phyloP scores from a whole-genome alignment of 2,329 filamentous ascomycete species.

The Epichloe baconii region DNA sequence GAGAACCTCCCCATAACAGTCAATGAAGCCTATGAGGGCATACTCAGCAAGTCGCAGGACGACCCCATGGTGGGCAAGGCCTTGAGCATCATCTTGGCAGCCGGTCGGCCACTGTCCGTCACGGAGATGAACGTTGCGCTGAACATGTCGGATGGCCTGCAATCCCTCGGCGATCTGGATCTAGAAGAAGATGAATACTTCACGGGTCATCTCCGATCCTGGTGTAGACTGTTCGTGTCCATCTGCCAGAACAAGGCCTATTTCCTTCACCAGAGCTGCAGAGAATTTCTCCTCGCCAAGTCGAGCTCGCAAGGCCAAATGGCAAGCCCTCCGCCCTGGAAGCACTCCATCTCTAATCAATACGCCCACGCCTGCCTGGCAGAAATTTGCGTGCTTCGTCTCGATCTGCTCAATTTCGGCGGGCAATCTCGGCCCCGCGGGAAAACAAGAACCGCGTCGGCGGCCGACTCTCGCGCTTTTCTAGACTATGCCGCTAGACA shows the following conservation, averaged over 20 bases:
- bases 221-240: not conserved
- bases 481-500: not conserved
- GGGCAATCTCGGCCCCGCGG: not conserved
- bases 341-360: no score
- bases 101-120: no score
- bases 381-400: not conserved
- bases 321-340: no score
- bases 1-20: no score
- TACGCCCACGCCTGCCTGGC: not conserved
- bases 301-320: no score
- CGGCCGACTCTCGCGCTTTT: not conserved
- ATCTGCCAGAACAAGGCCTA: not conserved
- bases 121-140: not conserved
- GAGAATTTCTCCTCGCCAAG: not conserved
- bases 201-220: not conserved
- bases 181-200: not conserved
- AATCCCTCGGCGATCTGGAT: not conserved
- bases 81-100: no score
- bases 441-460: not conserved
- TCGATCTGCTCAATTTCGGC: not conserved
- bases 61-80: no score
- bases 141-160: not conserved
- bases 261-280: not conserved
- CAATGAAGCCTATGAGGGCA: no score
- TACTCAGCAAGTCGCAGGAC: no score